Evolutionary conservation across 179 eudicot species (phyloP).

Genomic region (Corrigiola litoralis): DNA sequence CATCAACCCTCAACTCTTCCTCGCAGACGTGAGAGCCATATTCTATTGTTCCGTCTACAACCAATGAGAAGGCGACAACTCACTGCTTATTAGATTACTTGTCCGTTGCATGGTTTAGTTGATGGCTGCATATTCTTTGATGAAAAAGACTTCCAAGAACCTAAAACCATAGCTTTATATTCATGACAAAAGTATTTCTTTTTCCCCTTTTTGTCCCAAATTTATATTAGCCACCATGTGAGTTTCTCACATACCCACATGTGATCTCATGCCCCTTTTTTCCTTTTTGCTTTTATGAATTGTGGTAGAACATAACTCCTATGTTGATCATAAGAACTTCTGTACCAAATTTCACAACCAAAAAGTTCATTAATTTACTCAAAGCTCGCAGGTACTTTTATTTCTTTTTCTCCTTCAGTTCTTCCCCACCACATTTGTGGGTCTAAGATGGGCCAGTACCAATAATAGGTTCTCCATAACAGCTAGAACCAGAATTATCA

Average conservation of each 20-base stretch:
- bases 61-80: conserved; percentile 42
- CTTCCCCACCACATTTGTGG: neutral
- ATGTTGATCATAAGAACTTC: neutral
- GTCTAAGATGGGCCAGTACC: conserved; percentile 1
- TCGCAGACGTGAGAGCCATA: conserved; percentile 47
- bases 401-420: neutral
- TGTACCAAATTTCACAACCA: conserved; percentile 11
- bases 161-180: conserved; percentile 22
- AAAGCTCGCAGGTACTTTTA: neutral
- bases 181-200: conserved; percentile 4
- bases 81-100: conserved; percentile 26
- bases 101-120: conserved; percentile 27
- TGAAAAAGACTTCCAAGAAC: conserved; percentile 35
- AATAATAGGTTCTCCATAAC: conserved; percentile 24
- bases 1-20: conserved; percentile 12
- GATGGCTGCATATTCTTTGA: conserved; percentile 43
- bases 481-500: conserved; percentile 14
- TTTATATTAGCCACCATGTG: conserved; percentile 33
- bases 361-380: conserved; percentile 4
- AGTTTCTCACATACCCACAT: conserved; percentile 30
- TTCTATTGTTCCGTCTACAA: conserved; percentile 23
- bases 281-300: conserved; percentile 12
- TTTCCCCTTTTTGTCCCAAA: conserved; percentile 9
- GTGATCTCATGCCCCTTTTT: conserved; percentile 13
- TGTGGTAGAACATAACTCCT: conserved; percentile 5